Base-by-base conservation (phyloP, 768 basidiomycete species). In the Cantharellus cinnabarinus region DNA sequence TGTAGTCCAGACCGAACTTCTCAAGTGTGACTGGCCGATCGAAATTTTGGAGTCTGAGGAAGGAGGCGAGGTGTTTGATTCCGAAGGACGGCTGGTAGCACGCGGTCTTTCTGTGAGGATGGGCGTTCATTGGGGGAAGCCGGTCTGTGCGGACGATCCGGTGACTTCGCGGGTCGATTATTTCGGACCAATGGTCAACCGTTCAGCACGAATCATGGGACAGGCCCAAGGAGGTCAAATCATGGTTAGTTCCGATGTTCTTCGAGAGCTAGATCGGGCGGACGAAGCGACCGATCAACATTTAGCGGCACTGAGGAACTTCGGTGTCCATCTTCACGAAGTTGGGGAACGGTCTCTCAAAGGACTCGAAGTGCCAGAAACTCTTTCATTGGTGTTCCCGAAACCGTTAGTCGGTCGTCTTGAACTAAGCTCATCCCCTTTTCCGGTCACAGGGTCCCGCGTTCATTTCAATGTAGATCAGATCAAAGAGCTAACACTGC, bases 121-220 rank as follows among this genome's bases (percentile, higher is more conserved):
- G 93, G 94, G 95, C 44, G 85, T 99, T 48, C 95, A 99, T 68
- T 90, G 85, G 64, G 95, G 95, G 14, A 69, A 70, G 29, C 95
- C 95, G 0, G 77, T 87, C 38, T 95, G 90, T 67, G 93, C 95
- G 66, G 77, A 80, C 2, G 95, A 99, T 70, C 83, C 85, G 2
- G 82, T 89, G 67, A 94, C 90, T 3, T 74, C 81, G 61, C 84
- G 95, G 51, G 98, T 99, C 95, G 94, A 98, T 69, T 98, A 98
- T 70, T 88, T 94, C 65, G 93, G 93, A 0, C 83, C 90, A 1
- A 89, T 95, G 80, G 89, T 94, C 64, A 98, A 97, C 70, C 85
- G 91, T 40, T 77, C 93, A 0, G 81, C 94, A 3, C 79, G 94
- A 44, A 87, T 99, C 65, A 79, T 75, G 61, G 80, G 82, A 29